Percentiles rank a stretch among this genome's conserved stretches.
phyloP scores from a whole-genome alignment of 805 yeast genomes.

The Pichia deserticola region DNA sequence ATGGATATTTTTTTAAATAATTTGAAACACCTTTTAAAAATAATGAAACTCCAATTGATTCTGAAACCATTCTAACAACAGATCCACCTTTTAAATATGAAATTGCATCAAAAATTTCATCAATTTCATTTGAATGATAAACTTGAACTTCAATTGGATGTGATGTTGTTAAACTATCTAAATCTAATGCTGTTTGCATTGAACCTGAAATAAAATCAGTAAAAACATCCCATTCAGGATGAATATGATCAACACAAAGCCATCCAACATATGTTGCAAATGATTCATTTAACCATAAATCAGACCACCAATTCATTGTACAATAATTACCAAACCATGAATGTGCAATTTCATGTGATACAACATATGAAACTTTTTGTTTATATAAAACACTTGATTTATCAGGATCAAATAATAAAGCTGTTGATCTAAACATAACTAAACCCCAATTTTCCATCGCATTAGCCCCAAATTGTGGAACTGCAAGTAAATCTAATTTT shows the following conservation, averaged over 20 bases:
- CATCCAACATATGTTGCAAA: conserved; percentile 85
- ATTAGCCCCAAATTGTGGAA: conserved; percentile 73
- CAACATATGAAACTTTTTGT: conserved; percentile 73
- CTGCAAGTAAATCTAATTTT: conserved; percentile 71
- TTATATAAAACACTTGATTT: conserved; percentile 45
- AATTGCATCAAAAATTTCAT: conserved; percentile 75
- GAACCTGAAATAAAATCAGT: conserved; percentile 45
- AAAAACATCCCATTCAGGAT: conserved; percentile 79
- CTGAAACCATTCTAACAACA: conserved; percentile 67
- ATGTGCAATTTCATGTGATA: conserved; percentile 82
- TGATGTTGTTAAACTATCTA: conserved; percentile 54
- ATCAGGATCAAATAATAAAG: conserved; percentile 41
- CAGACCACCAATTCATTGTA: conserved; percentile 94
- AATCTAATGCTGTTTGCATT: conserved; percentile 41
- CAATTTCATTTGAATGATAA: conserved; percentile 68
- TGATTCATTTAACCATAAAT: conserved; percentile 83
- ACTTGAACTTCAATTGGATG: conserved; percentile 83
- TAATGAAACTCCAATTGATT: conserved; percentile 56
- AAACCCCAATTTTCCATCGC: conserved; percentile 94
- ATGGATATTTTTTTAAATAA: conserved; percentile 57
- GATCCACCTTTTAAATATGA: conserved; percentile 81
- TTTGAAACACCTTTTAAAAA: conserved; percentile 68
- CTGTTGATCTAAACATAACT: conserved; percentile 58
- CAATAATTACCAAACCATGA: conserved; percentile 90
- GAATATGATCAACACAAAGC: conserved; percentile 57